Percentiles rank a stretch among this genome's conserved stretches.
These are phyloP conservation scores for Cicer arietinum DNA, from an alignment of 306 rosid species.

Conservation along the genomic window DNA sequence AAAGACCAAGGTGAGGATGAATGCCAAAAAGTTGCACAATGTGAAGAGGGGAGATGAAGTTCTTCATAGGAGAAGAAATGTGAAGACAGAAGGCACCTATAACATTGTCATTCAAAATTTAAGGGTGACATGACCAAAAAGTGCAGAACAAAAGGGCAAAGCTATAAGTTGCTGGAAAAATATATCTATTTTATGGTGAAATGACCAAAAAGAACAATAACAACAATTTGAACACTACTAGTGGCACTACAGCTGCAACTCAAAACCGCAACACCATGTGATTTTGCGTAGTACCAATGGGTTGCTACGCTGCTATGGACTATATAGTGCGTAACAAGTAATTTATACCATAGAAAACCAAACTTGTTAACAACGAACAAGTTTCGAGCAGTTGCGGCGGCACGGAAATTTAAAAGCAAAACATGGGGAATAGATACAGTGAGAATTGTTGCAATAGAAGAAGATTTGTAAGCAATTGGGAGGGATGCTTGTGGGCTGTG, in stretches of 20 bases:
- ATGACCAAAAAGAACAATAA: neutral
- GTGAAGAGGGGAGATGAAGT: neutral
- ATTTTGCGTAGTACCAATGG: neutral
- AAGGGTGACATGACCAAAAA: neutral
- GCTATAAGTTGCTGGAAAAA: neutral
- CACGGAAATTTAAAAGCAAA: conserved; percentile 3
- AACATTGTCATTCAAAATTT: neutral
- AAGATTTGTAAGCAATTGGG: neutral
- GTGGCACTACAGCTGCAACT: neutral
- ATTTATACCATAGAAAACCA: neutral
- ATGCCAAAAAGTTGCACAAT: neutral
- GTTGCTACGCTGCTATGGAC: neutral
- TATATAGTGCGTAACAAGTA: neutral
- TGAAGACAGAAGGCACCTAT: neutral
- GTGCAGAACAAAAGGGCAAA: no score
- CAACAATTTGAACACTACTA: neutral
- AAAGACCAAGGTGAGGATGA: neutral
- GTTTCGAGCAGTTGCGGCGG: neutral
- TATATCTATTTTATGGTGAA: neutral
- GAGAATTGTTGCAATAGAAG: neutral
- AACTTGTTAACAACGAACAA: neutral
- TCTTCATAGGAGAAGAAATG: neutral
- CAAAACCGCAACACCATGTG: neutral
- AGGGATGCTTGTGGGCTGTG: neutral
- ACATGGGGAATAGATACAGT: neutral